Conservation (phyloP, 2,329 filamentous ascomycete species). For the Hymenoscyphus fraxineus region DNA sequence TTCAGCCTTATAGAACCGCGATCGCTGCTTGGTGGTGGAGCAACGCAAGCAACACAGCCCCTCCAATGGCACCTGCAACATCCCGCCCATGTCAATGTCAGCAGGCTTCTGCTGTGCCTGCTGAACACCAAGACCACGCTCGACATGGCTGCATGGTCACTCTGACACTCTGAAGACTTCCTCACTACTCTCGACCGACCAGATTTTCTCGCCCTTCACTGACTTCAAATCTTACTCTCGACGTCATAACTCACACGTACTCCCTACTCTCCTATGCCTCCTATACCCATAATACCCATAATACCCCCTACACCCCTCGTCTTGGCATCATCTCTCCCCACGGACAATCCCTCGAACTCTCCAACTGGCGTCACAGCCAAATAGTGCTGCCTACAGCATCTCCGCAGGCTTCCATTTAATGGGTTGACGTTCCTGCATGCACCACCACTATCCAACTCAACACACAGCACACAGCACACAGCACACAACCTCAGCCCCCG, state of each 20-base stretch:
- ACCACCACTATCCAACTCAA: neutral
- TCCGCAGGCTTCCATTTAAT: conserved; percentile 1
- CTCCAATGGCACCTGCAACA: neutral
- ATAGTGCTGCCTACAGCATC: conserved; percentile 4
- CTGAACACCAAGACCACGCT: neutral
- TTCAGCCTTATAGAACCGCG: neutral
- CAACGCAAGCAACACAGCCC: neutral
- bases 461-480: too few species aligned
- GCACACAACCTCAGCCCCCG: neutral
- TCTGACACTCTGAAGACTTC: neutral
- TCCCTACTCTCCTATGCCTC: neutral
- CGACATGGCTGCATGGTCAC: too few species aligned
- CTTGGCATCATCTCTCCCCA: neutral
- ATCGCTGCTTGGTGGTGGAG: neutral
- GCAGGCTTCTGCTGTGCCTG: too few species aligned
- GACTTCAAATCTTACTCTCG: neutral
- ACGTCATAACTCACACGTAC: neutral
- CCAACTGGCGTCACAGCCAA: neutral
- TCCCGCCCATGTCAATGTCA: neutral
- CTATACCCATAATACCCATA: too few species aligned
- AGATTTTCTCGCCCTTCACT: neutral
- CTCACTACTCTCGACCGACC: neutral
- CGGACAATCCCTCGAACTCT: neutral
- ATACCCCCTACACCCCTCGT: neutral
- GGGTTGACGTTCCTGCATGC: neutral